These are phyloP conservation scores for Colletotrichum ledebouriae DNA, from an alignment of 2,329 filamentous ascomycete species.

Conservation along the genomic window DNA sequence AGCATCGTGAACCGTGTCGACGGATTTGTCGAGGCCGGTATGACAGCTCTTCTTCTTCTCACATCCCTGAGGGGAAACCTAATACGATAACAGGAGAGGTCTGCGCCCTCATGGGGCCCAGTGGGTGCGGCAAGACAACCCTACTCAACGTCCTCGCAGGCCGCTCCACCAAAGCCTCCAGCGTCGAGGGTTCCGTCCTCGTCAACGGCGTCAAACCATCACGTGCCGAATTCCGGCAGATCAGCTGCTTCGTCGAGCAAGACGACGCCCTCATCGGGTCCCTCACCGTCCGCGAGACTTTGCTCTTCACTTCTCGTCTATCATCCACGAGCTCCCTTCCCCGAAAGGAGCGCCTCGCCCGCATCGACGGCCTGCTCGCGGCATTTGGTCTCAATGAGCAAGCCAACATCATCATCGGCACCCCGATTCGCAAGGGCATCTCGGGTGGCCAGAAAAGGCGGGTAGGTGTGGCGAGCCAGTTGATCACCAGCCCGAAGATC, in stretches of 20 bases:
- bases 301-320: conserved; percentile 82
- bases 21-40: conserved; percentile 75
- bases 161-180: conserved; percentile 66
- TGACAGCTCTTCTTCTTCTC: conserved; percentile 15
- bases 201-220: conserved; percentile 74
- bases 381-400: conserved; percentile 81
- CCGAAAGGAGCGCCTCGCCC: conserved; percentile 47
- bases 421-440: conserved; percentile 85
- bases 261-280: conserved; percentile 87
- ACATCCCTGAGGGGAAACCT: not conserved
- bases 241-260: conserved; percentile 87
- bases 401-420: conserved; percentile 80
- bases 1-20: conserved; percentile 73
- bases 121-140: conserved; percentile 83
- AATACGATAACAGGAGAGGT: conserved; percentile 67
- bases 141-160: conserved; percentile 84
- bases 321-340: conserved; percentile 59
- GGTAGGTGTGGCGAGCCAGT: conserved; percentile 82
- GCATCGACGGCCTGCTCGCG: conserved; percentile 75
- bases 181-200: conserved; percentile 64
- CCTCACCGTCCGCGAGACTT: conserved; percentile 83
- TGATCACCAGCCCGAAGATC: conserved; percentile 85
- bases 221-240: conserved; percentile 68
- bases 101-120: conserved; percentile 85
- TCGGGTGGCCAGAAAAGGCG: conserved; percentile 88